These are phyloP conservation scores for Hanseniaspora taiwanica DNA, from an alignment of 805 yeast species.

Conservation along the genomic window DNA sequence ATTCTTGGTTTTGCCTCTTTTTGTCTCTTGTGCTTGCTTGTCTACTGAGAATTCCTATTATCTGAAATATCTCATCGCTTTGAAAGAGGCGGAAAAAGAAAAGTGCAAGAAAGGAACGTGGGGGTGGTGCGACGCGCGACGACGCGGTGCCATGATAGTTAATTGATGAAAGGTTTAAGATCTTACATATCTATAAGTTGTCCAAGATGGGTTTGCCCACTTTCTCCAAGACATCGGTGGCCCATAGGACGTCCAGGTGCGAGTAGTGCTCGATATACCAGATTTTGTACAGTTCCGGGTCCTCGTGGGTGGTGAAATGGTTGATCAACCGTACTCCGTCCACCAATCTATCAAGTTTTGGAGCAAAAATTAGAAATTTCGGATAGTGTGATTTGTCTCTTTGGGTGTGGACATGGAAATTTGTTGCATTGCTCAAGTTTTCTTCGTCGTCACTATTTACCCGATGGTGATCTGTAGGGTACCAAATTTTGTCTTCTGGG, in stretches of 20 bases:
- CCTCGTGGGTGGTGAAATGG: conserved; percentile 52
- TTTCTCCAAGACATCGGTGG: conserved; percentile 53
- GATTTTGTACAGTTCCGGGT: conserved; percentile 17
- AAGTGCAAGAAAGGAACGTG: neutral
- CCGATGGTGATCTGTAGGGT: conserved; percentile 17
- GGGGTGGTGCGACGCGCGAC: neutral
- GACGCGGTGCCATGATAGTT: neutral
- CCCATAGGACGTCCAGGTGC: conserved; percentile 91
- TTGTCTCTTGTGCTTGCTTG: neutral
- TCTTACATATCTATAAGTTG: conserved; percentile 19
- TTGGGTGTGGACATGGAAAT: conserved; percentile 15
- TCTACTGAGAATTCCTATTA: no score
- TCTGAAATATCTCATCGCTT: no score
- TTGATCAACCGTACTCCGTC: conserved; percentile 54
- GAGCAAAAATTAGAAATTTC: conserved; percentile 51
- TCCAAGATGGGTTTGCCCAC: conserved; percentile 41
- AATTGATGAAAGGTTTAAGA: neutral
- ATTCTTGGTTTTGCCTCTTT: conserved; percentile 5
- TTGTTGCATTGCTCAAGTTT: conserved; percentile 6
- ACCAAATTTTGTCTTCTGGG: conserved; percentile 44
- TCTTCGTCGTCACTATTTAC: conserved; percentile 6
- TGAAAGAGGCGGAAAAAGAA: neutral
- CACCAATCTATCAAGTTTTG: conserved; percentile 64
- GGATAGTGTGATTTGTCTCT: conserved; percentile 36
- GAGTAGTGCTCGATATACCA: conserved; percentile 47